Conservation (phyloP, 352 stramenopile species). For the Phytophthora meadii region DNA sequence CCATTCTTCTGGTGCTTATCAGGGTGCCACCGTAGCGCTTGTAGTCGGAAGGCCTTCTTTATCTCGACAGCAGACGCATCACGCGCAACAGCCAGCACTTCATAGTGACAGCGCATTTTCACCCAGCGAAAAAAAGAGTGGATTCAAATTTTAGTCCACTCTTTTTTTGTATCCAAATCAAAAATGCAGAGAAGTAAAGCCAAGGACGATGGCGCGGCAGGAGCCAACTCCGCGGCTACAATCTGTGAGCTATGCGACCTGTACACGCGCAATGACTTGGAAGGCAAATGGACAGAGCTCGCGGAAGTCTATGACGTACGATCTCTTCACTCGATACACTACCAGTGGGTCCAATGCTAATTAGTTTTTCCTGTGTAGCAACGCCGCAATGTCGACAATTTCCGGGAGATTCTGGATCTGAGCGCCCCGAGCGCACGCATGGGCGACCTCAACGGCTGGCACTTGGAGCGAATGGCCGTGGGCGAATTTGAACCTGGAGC, state of each 20-base stretch:
- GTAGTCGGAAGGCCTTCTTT: constrained; percentile 80
- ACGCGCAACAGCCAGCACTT: constrained; percentile 74
- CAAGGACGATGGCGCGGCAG: constrained; percentile 37
- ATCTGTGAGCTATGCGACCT: constrained; percentile 70
- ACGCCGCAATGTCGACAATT: constrained; percentile 80
- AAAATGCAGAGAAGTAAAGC: constrained; percentile 26
- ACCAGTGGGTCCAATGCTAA: neutral
- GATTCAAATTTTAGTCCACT: neutral
- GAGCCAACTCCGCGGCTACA: constrained; percentile 28
- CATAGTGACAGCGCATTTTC: constrained; percentile 86
- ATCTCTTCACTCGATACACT: constrained; percentile 2
- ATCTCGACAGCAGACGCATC: constrained; percentile 62
- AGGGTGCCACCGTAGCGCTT: constrained; percentile 85
- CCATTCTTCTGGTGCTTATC: constrained; percentile 85
- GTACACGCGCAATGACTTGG: constrained; percentile 67
- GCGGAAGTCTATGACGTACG: constrained; percentile 76
- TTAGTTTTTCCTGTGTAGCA: constrained; percentile 41
- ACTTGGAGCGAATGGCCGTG: constrained; percentile 85
- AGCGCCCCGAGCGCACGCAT: constrained; percentile 64
- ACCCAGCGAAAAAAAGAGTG: constrained; percentile 16
- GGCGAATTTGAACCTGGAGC: constrained; percentile 64
- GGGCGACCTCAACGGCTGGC: constrained; percentile 74
- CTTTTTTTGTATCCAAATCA: constrained; percentile 7
- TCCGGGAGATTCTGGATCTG: constrained; percentile 78
- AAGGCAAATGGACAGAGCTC: constrained; percentile 76